Percentiles rank a stretch among this genome's conserved stretches.
Evolutionary conservation across 371 early-diverging fungal species (phyloP).

Genomic region (Mortierella sp.): DNA sequence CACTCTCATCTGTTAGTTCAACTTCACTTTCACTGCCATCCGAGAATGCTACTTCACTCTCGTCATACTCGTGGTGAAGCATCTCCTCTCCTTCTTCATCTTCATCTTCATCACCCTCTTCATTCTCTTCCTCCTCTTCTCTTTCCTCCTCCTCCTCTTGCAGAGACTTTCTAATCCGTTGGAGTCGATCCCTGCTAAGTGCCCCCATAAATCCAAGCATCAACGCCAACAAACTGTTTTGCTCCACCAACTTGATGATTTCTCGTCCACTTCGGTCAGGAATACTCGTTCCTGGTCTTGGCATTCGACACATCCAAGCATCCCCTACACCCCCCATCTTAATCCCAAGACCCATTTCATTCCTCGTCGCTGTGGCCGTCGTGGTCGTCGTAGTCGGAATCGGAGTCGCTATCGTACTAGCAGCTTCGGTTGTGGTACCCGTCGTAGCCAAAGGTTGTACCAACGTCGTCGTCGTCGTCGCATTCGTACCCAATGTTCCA

Average conservation of each 20-base stretch:
- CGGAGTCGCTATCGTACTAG: no score
- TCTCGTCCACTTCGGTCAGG: constrained; percentile 62
- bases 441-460: no score
- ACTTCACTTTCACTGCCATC: not conserved
- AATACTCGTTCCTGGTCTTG: constrained; percentile 36
- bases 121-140: not conserved
- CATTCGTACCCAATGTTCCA: no score
- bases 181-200: constrained; percentile 37
- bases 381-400: no score
- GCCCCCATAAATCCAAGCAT: constrained; percentile 65
- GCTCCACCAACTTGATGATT: constrained; percentile 66
- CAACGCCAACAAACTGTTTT: constrained; percentile 67
- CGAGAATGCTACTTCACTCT: not conserved
- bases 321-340: constrained; percentile 3
- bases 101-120: not conserved
- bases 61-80: not conserved
- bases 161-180: constrained; percentile 23
- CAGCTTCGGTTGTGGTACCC: no score
- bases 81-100: not conserved
- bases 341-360: no score
- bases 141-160: constrained; percentile 21
- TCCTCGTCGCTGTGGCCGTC: no score
- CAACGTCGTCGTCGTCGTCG: no score
- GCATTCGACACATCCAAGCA: constrained; percentile 50
- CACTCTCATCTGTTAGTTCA: no score